These are phyloP conservation scores for Nakazawaea siamensis DNA, from an alignment of 805 yeast genomes.

Conservation along the genomic window DNA sequence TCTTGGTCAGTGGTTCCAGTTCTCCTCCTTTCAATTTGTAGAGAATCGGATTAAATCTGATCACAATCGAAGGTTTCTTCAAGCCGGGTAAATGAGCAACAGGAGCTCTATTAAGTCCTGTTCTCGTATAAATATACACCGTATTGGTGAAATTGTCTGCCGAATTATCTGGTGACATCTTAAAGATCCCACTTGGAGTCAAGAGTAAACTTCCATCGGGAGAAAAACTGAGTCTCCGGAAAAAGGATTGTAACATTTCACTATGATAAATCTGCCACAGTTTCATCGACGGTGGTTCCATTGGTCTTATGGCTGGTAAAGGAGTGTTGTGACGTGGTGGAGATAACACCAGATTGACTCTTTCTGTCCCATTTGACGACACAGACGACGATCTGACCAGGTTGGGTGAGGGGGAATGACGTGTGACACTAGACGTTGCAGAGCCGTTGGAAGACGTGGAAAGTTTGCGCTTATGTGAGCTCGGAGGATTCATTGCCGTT, in stretches of 20 bases:
- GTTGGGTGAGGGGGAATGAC: constrained; percentile 5
- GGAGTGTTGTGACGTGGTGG: constrained; percentile 23
- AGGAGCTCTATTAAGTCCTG: constrained; percentile 62
- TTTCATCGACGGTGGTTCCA: constrained; percentile 28
- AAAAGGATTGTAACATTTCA: constrained; percentile 85
- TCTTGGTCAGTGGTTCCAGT: constrained; percentile 10
- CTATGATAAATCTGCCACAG: constrained; percentile 60
- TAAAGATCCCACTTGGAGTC: constrained; percentile 68
- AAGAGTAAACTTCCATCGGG: constrained; percentile 83
- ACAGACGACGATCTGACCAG: constrained; percentile 1
- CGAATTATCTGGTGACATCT: constrained; percentile 14
- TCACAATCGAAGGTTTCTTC: constrained; percentile 76
- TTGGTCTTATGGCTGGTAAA: constrained; percentile 36
- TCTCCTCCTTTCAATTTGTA: constrained; percentile 30
- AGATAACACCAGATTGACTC: constrained; percentile 6
- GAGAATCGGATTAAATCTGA: constrained; percentile 64
- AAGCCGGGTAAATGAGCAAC: constrained; percentile 74
- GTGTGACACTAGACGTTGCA: constrained; percentile 13
- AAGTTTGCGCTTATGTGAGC: constrained; percentile 29
- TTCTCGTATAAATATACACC: constrained; percentile 71
- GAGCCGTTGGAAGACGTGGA: constrained; percentile 30
- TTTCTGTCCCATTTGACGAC: background rate
- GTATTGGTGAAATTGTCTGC: constrained; percentile 49
- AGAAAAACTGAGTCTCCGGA: constrained; percentile 76
- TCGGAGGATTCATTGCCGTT: constrained; percentile 14